These are phyloP conservation scores for Daldinia concentrica DNA, from an alignment of 495 filamentous ascomycete genomes.

Conservation along the genomic window DNA sequence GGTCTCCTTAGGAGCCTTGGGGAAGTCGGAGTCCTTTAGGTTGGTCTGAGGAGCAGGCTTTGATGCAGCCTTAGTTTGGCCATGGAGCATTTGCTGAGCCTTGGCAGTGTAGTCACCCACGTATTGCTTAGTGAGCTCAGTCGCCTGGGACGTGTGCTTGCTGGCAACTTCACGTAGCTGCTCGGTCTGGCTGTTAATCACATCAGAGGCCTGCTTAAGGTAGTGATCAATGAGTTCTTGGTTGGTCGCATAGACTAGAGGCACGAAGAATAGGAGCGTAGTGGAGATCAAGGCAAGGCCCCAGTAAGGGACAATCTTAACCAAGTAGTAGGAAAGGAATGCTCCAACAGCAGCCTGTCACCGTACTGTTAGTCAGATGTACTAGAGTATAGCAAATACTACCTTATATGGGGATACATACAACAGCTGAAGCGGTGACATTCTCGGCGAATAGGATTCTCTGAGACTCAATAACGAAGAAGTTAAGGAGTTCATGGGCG, in stretches of 20 bases:
- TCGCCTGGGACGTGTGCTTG: slow-evolving; percentile 81
- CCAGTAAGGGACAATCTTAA: slow-evolving; percentile 95
- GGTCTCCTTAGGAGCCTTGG: slow-evolving; percentile 65
- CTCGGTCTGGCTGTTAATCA: slow-evolving; percentile 80
- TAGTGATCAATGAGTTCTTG: slow-evolving; percentile 91
- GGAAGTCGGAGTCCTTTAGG: slow-evolving; percentile 63
- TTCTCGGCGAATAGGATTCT: slow-evolving; percentile 96
- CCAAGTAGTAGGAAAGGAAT: slow-evolving; percentile 89
- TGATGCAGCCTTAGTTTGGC: slow-evolving; percentile 50
- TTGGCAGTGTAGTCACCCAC: slow-evolving; percentile 85
- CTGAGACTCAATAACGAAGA: slow-evolving; percentile 96
- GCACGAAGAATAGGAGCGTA: slow-evolving; percentile 81
- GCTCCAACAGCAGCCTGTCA: slow-evolving; percentile 77
- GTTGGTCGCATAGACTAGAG: slow-evolving; percentile 91
- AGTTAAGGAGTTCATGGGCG: slow-evolving; percentile 91
- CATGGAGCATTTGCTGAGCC: slow-evolving; percentile 74
- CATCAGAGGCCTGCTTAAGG: slow-evolving; percentile 72
- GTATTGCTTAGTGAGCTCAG: slow-evolving; percentile 80
- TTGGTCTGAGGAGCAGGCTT: slow-evolving; percentile 48
- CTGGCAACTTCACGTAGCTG: slow-evolving; percentile 82
- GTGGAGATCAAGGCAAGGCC: slow-evolving; percentile 82
- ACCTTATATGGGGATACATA: slow-evolving; percentile 59
- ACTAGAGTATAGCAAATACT: background rate
- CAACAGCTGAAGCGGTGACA: slow-evolving; percentile 77
- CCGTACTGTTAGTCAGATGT: slow-evolving; percentile 33